Base-by-base conservation (phyloP, 192 early-diverging fungal genomes). In the Backusella mclennaniae region DNA sequence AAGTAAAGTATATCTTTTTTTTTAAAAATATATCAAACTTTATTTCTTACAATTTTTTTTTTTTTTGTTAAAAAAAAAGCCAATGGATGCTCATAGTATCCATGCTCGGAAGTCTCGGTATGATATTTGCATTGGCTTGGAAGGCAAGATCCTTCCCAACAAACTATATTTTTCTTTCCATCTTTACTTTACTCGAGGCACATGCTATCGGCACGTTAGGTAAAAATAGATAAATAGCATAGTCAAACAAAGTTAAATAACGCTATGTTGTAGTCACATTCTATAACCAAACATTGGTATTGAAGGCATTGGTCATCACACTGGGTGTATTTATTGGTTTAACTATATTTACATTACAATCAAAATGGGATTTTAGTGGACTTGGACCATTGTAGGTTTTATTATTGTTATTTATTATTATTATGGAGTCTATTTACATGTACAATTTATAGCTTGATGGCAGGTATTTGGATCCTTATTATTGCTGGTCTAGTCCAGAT, bases 311-410 rank as follows among this genome's bases (percentile, higher is more conserved):
- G 69, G 86, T 92, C n/a, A 87, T 95, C 41, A 94, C 92, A 5
- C 88, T 90, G 35, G 87, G 90, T 5, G 74, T 95, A 42, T 94
- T 95, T 83, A 73, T 91, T 44, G 88, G 79, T 33, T 80, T 95
- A 77, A 95, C 93, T 8, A 75, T 95, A 53, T 95, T 95, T 78
- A 91, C 94, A 0, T 33, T 94, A 39, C 92, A 95, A 80, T 92
- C 91, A 15, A 87, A 90, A 84, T 90, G 85, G 71, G 90, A 91
- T 84, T 93, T 93, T 82, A 89, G 86, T 46, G 87, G 84, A 53
- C 82, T 91, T 79, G 87, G 81, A 26, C 84, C 91, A 36, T 84
- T 89, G 76, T 83, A 76, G 76, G 82, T 42, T 74, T 35, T 33
- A 59, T 63, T 66, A 14, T 19, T 38, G 0, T 8, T 44, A 7